Percentiles rank a stretch among this genome's conserved stretches.
Conservation (phyloP, 2,329 filamentous ascomycete genomes). For the Ceratocystis cubensis region DNA sequence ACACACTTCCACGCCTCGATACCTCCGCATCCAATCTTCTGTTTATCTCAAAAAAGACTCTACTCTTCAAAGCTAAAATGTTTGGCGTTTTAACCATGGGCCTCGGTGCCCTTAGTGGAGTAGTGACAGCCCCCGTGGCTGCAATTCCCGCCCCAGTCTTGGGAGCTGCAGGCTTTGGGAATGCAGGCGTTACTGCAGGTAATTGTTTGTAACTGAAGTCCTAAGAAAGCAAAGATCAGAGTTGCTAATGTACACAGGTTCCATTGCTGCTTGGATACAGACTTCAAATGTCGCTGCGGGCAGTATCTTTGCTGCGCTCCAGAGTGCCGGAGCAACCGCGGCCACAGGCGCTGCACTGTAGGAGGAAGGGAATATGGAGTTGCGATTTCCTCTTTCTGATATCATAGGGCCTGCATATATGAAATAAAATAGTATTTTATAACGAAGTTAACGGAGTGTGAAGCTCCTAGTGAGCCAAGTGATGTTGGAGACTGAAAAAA, state of each 20-base stretch:
- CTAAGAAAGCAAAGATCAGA: too few relatives aligned
- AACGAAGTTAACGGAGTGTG: too few relatives aligned
- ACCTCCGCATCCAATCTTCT: neutral
- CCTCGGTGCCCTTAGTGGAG: neutral
- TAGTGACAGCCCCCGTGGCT: neutral
- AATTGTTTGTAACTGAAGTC: neutral
- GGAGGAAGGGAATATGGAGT: neutral
- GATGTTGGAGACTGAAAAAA: too few relatives aligned
- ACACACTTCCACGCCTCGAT: too few relatives aligned
- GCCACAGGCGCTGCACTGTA: neutral
- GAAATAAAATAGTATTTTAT: too few relatives aligned
- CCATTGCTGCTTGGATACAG: neutral
- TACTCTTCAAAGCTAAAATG: neutral
- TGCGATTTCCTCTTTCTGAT: too few relatives aligned
- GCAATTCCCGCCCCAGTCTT: neutral
- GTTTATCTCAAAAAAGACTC: neutral
- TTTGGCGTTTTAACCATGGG: neutral
- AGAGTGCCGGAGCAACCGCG: conserved; percentile 13
- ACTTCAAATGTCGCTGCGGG: neutral
- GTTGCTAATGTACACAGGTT: too few relatives aligned
- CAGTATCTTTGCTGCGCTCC: conserved; percentile 13
- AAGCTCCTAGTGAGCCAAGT: too few relatives aligned
- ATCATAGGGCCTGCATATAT: too few relatives aligned
- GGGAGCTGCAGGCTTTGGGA: neutral
- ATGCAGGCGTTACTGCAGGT: neutral